Percentiles rank a stretch among this genome's conserved stretches.
These are phyloP conservation scores for Pulveroboletus sp. DNA, from an alignment of 768 basidiomycete genomes.

Conservation along the genomic window DNA sequence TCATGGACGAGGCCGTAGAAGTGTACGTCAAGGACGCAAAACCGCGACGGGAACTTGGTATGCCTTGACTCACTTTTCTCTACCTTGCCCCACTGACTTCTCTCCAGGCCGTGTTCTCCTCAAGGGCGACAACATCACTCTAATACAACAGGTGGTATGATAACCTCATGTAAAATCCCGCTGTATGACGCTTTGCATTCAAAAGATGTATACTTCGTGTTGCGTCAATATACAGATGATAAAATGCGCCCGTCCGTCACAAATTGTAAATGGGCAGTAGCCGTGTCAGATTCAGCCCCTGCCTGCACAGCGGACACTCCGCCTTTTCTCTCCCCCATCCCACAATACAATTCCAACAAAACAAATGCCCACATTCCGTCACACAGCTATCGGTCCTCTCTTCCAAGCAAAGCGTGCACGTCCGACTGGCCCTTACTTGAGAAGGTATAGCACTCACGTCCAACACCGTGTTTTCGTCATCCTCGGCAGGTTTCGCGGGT, in stretches of 20 bases:
- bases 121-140: constrained; percentile 98
- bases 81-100: background rate
- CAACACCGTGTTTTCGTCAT: constrained; percentile 65
- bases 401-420: constrained; percentile 81
- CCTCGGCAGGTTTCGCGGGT: constrained; percentile 55
- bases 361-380: constrained; percentile 87
- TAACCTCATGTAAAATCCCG: constrained; percentile 9
- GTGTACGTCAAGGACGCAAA: constrained; percentile 88
- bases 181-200: background rate
- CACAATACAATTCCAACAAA: constrained; percentile 87
- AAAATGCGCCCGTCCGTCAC: constrained; percentile 32
- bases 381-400: constrained; percentile 77
- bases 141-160: constrained; percentile 70
- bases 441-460: constrained; percentile 53
- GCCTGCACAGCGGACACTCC: constrained; percentile 85
- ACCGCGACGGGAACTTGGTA: constrained; percentile 80
- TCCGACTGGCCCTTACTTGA: constrained; percentile 51
- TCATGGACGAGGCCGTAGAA: constrained; percentile 90
- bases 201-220: constrained; percentile 19
- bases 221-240: constrained; percentile 2
- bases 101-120: constrained; percentile 83
- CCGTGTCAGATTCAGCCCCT: constrained; percentile 61
- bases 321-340: constrained; percentile 89
- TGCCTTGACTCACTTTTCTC: constrained; percentile 20
- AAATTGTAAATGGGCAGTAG: constrained; percentile 83